Evolutionary conservation across 148 eudicot genomes (phyloP).

Genomic region (Amaranthus palmeri): DNA sequence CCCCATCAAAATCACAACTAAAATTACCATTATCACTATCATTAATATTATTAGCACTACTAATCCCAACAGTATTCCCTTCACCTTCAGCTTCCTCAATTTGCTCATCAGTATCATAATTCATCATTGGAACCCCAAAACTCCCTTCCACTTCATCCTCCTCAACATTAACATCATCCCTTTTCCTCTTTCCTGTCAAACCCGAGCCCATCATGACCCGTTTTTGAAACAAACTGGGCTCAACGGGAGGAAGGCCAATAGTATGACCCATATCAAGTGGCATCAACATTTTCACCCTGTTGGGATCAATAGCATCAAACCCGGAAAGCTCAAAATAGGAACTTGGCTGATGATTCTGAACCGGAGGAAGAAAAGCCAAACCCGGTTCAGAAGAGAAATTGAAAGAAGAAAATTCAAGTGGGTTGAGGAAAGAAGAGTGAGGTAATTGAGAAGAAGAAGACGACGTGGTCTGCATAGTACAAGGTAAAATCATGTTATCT

Average conservation of each 20-base stretch:
- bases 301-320: slow-evolving; percentile 23
- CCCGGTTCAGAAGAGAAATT: slow-evolving; percentile 32
- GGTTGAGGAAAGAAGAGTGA: slow-evolving; percentile 21
- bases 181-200: slow-evolving; percentile 28
- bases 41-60: neutral
- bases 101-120: slow-evolving; percentile 47
- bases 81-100: slow-evolving; percentile 5
- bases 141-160: slow-evolving; percentile 35
- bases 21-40: neutral
- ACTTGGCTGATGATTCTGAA: slow-evolving; percentile 7
- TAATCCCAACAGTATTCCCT: neutral
- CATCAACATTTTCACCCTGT: slow-evolving; percentile 33
- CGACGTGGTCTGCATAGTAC: slow-evolving; percentile 26
- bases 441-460: slow-evolving; percentile 10
- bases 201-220: slow-evolving; percentile 26
- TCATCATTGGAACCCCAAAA: slow-evolving; percentile 30
- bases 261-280: slow-evolving; percentile 37
- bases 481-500: slow-evolving; percentile 15
- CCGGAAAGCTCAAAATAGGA: slow-evolving; percentile 23
- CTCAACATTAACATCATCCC: neutral
- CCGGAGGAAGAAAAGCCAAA: slow-evolving; percentile 8
- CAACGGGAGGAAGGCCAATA: slow-evolving; percentile 24
- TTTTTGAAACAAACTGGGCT: slow-evolving; percentile 46
- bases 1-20: slow-evolving; percentile 17
- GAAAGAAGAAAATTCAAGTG: slow-evolving; percentile 9